Base-by-base conservation (phyloP, 345 rosid species). In the Eutrema heterophyllum region DNA sequence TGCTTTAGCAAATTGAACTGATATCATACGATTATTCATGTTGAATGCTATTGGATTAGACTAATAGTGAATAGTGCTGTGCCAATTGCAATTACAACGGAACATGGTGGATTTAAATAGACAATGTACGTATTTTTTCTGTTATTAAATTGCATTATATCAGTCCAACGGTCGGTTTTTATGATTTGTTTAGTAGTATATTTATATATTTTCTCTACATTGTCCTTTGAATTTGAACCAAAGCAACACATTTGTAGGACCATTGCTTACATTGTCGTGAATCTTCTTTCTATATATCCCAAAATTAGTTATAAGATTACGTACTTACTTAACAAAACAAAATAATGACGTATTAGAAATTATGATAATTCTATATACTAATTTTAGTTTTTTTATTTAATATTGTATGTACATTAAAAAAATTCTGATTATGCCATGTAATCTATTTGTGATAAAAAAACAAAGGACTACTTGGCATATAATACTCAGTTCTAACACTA, bases 131-230 rank as follows among this genome's bases (percentile, higher is more conserved):
- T 13, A 9, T 64, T n/a, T 35, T 71, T 32, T n/a, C 5, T 18
- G 44, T 18, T 60, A 50, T 45, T 73, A 45, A 73, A 64, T 45
- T 64, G 30, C 33, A 45, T 46, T 27, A 36, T 73, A 35, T 73
- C 32, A 24, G 56, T 54, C 58, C 59, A 73, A 56, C 66, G 72
- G 78, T 73, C 72, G 71, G 26, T 27, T 33, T 73, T 64, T 64
- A 10, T 39, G 3, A 26, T 44, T n/a, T 64, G 6, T 54, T 5
- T 4, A 4, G 38, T n/a, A 24, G 27, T 35, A 5, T 4, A 44
- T 53, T 35, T 38, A 11, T 26, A 70, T 51, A 51, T 71, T 21
- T 33, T 15, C 2, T 27, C 26, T 9, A 16, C 12, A 40, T 30
- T 30, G 9, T 63, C 35, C n/a, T 41, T 18, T 72, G 27, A 54